Evolutionary conservation across 2,329 filamentous ascomycete genomes (phyloP), one percentile per base, ranked within the genome.

Genomic region (Tolypocladium album): DNA sequence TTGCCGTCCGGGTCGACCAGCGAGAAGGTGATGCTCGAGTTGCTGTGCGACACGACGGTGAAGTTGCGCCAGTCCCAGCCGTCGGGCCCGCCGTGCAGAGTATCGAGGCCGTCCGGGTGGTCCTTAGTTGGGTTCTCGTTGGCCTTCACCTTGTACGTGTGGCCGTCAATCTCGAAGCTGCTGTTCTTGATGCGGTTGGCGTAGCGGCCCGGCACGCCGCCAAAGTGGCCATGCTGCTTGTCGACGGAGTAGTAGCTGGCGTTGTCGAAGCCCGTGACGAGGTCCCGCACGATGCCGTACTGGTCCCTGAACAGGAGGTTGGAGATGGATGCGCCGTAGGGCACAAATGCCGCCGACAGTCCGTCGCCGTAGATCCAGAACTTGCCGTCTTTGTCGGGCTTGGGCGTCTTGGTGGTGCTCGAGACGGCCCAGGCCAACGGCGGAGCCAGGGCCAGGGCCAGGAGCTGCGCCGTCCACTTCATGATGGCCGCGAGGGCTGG

Each of bases 51-150:
- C n/a, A 86, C 82, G 27, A 92, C 85, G 36, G 86, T 89, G 72
- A 89, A 93, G 75, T 92, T 90, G 64, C 88, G 81, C 75, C 81
- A 90, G 70, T 92, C 88, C 87, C 89, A 91, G 55, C 88, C 88
- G 66, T 89, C 78, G 0, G 82, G 79, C 9, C 87, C 87, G 57
- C 88, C 87, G 70, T 90, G 88, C 45, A 90, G 77, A 7, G 86
- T 88, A 73, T 89, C 76, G 20, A 81, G 73, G 8, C 85, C 85
- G 0, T 79, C 66, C 0, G 83, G 82, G 42, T 77, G 67, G 6
- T 72, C 76, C 2, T 72, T 59, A 0, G 79, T 82, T 1, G 80
- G 78, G 67, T 87, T 81, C 71, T 88, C 87, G 71, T 90, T 90
- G 56, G 86, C 76, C 43, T 75, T 67, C 59, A 88, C 74, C 62